Evolutionary conservation across 306 rosid species (phyloP).

Genomic region (Corylus americana): DNA sequence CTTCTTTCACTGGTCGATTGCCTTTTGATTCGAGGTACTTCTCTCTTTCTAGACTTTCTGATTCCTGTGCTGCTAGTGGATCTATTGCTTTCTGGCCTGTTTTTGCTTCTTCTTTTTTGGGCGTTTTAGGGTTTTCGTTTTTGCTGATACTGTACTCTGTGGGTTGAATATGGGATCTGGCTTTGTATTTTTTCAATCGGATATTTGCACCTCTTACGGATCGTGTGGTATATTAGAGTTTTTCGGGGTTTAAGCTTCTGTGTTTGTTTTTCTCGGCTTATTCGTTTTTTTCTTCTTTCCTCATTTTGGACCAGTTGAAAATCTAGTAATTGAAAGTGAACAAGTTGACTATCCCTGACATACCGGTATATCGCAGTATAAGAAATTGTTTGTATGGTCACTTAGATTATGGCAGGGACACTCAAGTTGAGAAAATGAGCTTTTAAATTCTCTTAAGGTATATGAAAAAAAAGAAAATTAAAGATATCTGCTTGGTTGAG

Average conservation of each 20-base stretch:
- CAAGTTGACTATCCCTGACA: not conserved
- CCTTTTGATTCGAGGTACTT: conserved; percentile 17
- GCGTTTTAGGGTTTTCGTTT: not conserved
- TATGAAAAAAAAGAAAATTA: not conserved
- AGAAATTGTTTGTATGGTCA: not conserved
- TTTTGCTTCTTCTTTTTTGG: not conserved
- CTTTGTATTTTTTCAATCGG: not conserved
- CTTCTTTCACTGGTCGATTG: too few species aligned
- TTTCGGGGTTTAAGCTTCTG: conserved; percentile 9
- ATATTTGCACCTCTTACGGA: conserved; percentile 2
- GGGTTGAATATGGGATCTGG: not conserved
- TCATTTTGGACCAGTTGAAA: not conserved
- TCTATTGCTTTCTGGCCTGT: not conserved
- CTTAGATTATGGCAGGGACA: not conserved
- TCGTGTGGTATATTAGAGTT: not conserved
- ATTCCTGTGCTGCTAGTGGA: not conserved
- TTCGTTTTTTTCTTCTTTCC: too few species aligned
- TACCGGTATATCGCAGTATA: not conserved
- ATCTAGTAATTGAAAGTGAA: not conserved
- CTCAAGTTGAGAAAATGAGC: not conserved
- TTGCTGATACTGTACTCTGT: not conserved
- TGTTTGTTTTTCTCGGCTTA: not conserved
- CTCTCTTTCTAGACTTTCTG: not conserved
- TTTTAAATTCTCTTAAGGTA: not conserved
- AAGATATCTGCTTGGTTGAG: not conserved